phyloP scores from a whole-genome alignment of 495 filamentous ascomycete species.

The Pseudevernia furfuracea region DNA sequence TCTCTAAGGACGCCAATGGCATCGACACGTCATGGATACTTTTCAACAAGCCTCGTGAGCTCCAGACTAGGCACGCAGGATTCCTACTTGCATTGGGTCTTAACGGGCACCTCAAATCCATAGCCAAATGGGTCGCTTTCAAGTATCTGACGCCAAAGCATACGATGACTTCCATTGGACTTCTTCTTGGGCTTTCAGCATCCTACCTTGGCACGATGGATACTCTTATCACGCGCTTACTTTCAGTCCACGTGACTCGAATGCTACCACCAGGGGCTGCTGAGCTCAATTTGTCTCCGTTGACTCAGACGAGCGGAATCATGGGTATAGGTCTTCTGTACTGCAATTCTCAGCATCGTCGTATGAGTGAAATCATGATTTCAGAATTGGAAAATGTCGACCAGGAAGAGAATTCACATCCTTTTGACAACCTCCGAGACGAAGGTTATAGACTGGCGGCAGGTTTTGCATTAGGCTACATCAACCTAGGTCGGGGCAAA shows the following conservation, averaged over 20 bases:
- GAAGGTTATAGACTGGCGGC: constrained; percentile 93
- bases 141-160: constrained; percentile 98
- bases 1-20: constrained; percentile 80
- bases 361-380: constrained; percentile 98
- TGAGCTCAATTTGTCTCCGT: constrained; percentile 83
- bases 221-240: constrained; percentile 79
- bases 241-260: constrained; percentile 94
- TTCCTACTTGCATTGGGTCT: constrained; percentile 88
- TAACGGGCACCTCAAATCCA: constrained; percentile 83
- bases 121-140: constrained; percentile 98
- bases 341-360: constrained; percentile 88
- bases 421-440: constrained; percentile 67
- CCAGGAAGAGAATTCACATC: constrained; percentile 56
- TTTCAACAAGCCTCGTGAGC: constrained; percentile 90
- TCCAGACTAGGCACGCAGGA: constrained; percentile 88
- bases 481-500: constrained; percentile 85
- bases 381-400: constrained; percentile 89
- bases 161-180: constrained; percentile 95
- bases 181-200: constrained; percentile 84
- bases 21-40: constrained; percentile 98
- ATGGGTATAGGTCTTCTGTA: constrained; percentile 97
- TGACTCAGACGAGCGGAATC: constrained; percentile 93
- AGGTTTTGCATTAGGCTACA: constrained; percentile 87
- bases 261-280: constrained; percentile 88
- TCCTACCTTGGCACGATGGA: constrained; percentile 97